Evolutionary conservation across 202 grass and related monocot genomes (phyloP).

Genomic region (Saccharum hybrid): DNA sequence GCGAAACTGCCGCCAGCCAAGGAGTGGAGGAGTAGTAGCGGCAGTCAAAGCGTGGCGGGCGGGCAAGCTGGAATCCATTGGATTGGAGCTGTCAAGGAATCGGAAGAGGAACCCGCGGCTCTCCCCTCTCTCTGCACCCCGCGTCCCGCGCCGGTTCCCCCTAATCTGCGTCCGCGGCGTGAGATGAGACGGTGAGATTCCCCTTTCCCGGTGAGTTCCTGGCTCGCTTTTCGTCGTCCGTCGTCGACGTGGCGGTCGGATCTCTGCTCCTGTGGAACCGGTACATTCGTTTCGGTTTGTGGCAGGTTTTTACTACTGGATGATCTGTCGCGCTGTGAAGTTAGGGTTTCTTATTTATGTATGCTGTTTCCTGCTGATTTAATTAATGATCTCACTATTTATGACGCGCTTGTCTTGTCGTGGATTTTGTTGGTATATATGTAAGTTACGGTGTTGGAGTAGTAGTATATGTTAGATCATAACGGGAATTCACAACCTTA

Average conservation of each 20-base stretch:
- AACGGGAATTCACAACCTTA: background rate
- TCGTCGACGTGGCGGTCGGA: background rate
- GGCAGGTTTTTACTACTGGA: background rate
- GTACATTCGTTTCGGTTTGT: conserved; percentile 8
- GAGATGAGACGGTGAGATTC: conserved; percentile 35
- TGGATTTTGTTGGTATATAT: background rate
- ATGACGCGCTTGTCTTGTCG: background rate
- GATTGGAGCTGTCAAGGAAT: background rate
- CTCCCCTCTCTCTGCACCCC: background rate
- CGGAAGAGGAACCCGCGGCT: conserved; percentile 25
- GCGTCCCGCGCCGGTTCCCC: background rate
- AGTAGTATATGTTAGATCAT: background rate
- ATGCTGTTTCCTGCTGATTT: background rate
- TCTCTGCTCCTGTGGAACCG: background rate
- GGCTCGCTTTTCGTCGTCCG: background rate
- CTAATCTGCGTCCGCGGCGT: background rate
- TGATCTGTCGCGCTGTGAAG: background rate
- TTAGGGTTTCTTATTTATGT: background rate
- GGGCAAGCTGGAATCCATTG: background rate
- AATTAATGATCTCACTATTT: background rate
- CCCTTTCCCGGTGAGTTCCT: background rate
- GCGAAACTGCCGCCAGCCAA: background rate
- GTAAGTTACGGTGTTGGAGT: background rate
- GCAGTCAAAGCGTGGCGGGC: background rate
- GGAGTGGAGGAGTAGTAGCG: background rate